Conservation (phyloP, 176 grass and related monocot genomes). For the Pontederia paniculata region DNA sequence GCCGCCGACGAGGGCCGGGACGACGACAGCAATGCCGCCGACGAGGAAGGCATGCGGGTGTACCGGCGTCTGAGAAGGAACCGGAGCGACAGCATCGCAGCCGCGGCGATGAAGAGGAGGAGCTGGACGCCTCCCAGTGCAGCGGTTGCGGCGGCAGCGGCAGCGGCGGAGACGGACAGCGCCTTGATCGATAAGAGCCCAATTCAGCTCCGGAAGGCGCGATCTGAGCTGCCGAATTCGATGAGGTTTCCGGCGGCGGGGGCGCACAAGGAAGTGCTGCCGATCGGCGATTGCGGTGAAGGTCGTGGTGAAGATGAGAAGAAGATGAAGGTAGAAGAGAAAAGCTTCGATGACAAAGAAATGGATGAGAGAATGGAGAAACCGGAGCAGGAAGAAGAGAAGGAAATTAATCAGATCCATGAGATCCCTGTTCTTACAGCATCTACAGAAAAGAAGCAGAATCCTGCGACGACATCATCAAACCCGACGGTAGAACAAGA, state of each 20-base stretch:
- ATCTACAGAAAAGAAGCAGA: constrained; percentile 29
- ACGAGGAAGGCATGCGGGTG: constrained; percentile 61
- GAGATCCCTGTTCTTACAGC: not conserved
- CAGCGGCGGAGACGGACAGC: constrained; percentile 33
- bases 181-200: constrained; percentile 15
- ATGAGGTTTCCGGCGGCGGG: constrained; percentile 20
- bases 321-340: constrained; percentile 23
- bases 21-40: constrained; percentile 29
- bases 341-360: constrained; percentile 37
- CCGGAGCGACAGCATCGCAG: constrained; percentile 35
- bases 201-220: constrained; percentile 41
- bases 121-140: constrained; percentile 28
- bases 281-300: not conserved
- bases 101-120: constrained; percentile 48
- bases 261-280: constrained; percentile 20
- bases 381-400: constrained; percentile 26
- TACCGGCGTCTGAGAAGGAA: constrained; percentile 54
- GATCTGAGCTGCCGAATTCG: constrained; percentile 26
- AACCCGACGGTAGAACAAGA: too few relatives aligned
- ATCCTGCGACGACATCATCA: not conserved
- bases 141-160: constrained; percentile 9
- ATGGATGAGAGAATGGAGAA: constrained; percentile 21
- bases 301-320: constrained; percentile 21
- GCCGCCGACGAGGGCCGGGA: constrained; percentile 2
- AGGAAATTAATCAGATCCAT: constrained; percentile 2